Conservation (phyloP, 1,284 basidiomycete genomes). For the Boletus semigastroideus region DNA sequence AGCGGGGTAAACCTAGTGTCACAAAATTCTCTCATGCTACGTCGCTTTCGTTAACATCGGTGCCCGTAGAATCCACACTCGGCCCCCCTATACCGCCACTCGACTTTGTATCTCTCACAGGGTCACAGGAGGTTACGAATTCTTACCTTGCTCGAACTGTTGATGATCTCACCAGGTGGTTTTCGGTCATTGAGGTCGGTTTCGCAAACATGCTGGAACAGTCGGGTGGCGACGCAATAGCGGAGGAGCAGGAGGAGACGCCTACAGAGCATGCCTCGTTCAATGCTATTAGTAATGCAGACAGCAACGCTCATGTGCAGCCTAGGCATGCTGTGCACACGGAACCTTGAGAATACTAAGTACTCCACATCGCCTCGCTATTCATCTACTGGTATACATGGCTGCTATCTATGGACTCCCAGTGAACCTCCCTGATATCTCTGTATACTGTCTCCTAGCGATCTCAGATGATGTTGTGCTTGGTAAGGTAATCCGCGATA, state of each 20-base stretch:
- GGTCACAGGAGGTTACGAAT: constrained; percentile 64
- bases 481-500: constrained; percentile 81
- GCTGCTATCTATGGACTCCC: constrained; percentile 14
- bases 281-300: constrained; percentile 14
- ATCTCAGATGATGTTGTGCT: constrained; percentile 54
- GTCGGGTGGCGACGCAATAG: constrained; percentile 46
- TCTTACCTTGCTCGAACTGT: constrained; percentile 73
- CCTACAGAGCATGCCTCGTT: constrained; percentile 22
- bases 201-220: constrained; percentile 65
- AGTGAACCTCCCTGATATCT: constrained; percentile 13
- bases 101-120: constrained; percentile 64
- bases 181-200: constrained; percentile 74
- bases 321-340: constrained; percentile 10
- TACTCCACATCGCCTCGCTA: constrained; percentile 15
- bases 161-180: constrained; percentile 79
- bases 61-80: constrained; percentile 27
- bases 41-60: constrained; percentile 34
- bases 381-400: constrained; percentile 22
- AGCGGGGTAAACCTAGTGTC: constrained; percentile 21
- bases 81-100: constrained; percentile 59
- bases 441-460: constrained; percentile 17
- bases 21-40: constrained; percentile 29
- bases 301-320: constrained; percentile 11
- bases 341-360: constrained; percentile 19
- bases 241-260: constrained; percentile 55